Conservation (phyloP, 202 grass and related monocot genomes). For the Zizania palustris region DNA sequence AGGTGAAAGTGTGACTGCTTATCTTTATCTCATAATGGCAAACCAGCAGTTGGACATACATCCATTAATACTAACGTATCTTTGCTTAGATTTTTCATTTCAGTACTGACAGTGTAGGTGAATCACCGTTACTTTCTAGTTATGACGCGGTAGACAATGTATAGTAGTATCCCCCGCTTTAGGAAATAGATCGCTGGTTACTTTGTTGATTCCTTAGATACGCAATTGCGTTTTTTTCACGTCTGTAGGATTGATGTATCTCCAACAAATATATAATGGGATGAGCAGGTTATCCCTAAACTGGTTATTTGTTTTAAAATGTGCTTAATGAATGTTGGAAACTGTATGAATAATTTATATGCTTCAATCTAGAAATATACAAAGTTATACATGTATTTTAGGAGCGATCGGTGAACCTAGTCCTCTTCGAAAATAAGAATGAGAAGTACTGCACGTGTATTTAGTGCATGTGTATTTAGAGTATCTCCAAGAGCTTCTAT, state of each 20-base stretch:
- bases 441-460: no score
- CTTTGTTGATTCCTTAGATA: background rate
- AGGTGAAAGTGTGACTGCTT: conserved; percentile 39
- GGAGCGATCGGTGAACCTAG: no score
- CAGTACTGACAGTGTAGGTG: conserved; percentile 1
- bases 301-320: background rate
- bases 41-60: background rate
- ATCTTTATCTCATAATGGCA: background rate
- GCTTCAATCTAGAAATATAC: no score
- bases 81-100: background rate
- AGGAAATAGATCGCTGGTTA: background rate
- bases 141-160: background rate
- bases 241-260: background rate
- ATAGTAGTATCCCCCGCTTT: background rate
- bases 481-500: no score
- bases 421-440: no score
- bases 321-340: background rate
- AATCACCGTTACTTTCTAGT: background rate
- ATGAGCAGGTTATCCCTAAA: background rate
- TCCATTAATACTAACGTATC: conserved; percentile 12
- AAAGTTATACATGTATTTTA: no score
- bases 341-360: no score
- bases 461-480: no score
- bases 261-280: background rate
- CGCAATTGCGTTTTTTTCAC: background rate